Evolutionary conservation across 139 green algal genomes (phyloP).

Genomic region (Pleodorina starrii): DNA sequence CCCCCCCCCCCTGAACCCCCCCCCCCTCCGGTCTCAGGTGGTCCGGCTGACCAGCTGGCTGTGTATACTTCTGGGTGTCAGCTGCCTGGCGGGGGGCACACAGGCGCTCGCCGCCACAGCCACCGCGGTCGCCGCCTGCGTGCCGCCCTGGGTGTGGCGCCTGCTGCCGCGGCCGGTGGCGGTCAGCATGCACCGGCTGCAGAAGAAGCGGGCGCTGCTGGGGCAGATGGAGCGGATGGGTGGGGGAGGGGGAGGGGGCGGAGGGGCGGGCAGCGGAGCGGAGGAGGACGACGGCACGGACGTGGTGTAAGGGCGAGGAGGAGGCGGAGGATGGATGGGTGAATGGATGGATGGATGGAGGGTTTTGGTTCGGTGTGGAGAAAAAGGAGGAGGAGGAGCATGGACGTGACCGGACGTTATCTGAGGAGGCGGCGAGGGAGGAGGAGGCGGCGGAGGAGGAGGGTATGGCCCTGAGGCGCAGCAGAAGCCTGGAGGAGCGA

Average conservation of each 20-base stretch:
- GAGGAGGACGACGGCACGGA: not conserved
- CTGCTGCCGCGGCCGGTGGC: slow-evolving; percentile 27
- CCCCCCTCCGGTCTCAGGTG: not conserved
- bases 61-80: slow-evolving; percentile 70
- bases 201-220: slow-evolving; percentile 1
- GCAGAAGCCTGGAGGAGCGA: no score
- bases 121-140: not conserved
- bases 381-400: no score
- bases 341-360: no score
- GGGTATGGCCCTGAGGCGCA: no score
- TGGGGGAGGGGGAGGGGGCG: no score
- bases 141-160: slow-evolving; percentile 2
- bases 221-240: not conserved
- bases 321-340: no score
- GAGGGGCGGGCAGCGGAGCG: no score
- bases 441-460: no score
- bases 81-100: slow-evolving; percentile 63
- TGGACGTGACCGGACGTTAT: no score
- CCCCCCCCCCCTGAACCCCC: not conserved
- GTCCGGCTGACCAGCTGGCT: slow-evolving; percentile 73
- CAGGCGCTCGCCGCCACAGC: slow-evolving; percentile 29
- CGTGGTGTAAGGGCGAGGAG: not conserved
- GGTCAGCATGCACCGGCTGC: not conserved
- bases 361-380: no score
- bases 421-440: no score